Evolutionary conservation across 176 grass and related monocot species (phyloP), one percentile per base, ranked within the genome.

Genomic region (Eleusine coracana): DNA sequence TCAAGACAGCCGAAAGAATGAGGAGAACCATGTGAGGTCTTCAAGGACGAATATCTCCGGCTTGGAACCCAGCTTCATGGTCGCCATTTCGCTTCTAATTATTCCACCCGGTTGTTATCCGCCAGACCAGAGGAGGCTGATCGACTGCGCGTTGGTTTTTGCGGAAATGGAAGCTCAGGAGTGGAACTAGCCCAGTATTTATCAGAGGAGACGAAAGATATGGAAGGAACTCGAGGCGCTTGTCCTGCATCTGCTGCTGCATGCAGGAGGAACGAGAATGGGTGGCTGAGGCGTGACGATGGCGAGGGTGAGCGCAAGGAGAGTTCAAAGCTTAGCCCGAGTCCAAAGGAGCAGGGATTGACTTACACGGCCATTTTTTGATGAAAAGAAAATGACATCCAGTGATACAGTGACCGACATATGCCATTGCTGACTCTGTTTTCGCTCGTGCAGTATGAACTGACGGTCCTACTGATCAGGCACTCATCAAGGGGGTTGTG

Each of bases 41-140:
- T 91, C 86, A 0, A 86, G 86, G 61, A 89, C 75, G 76, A 94
- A 94, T 5, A 82, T 80, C 40, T 91, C 92, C 16, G 83, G 80
- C 80, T 91, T 94, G 83, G 89, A 91, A 7, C 92, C 92, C 27
- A 94, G 11, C 77, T 94, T 94, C 89, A 91, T 91, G 45, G 80
- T 91, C 45, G 78, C 83, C 92, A 94, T 94, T 48, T 67, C 15
- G 78, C 61, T 58, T 49, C 60, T 29, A 27, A 18, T 58, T 83
- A 38, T 68, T 74, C 36, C 23, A 42, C 41, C 66, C 75, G 7
- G 14, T 5, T 31, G 68, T 69, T 9, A 25, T 29, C 63, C 50
- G 29, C 4, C 66, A 6, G 6, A 44, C 36, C 28, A 15, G 25
- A 41, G 5, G 23, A 58, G 20, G 59, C 2, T 17, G 56, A 15